Evolutionary conservation across 805 yeast species (phyloP).

Genomic region (Pichia manshurica): DNA sequence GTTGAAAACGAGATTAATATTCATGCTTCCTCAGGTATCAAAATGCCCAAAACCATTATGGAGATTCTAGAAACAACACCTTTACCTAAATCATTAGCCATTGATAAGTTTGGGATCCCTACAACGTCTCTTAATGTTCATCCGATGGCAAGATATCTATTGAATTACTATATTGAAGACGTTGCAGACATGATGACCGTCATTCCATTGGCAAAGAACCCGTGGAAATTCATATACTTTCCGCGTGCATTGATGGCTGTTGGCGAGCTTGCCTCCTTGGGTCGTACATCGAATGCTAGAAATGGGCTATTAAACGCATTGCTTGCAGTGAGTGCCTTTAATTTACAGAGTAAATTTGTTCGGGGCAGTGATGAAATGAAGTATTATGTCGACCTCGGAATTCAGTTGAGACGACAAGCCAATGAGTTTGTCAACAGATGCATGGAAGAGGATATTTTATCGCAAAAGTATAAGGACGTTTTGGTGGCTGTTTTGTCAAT

Average conservation of each 20-base stretch:
- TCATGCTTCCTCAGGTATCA: conserved; percentile 32
- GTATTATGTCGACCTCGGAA: conserved; percentile 66
- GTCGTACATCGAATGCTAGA: conserved; percentile 68
- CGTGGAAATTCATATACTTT: conserved; percentile 83
- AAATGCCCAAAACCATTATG: conserved; percentile 53
- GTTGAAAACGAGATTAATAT: conserved; percentile 28
- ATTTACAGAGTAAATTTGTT: conserved; percentile 65
- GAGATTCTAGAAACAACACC: conserved; percentile 39
- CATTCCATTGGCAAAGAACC: conserved; percentile 64
- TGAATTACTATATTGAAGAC: conserved; percentile 65
- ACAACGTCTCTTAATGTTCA: conserved; percentile 56
- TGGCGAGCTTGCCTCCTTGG: conserved; percentile 73
- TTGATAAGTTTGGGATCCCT: conserved; percentile 42
- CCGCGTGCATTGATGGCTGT: conserved; percentile 78
- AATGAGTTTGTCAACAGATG: conserved; percentile 59
- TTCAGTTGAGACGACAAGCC: conserved; percentile 70
- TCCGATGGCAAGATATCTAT: conserved; percentile 65
- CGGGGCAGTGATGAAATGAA: conserved; percentile 64
- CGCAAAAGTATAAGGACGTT: conserved; percentile 76
- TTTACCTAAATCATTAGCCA: conserved; percentile 39
- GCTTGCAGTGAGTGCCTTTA: conserved; percentile 76
- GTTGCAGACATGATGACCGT: conserved; percentile 75
- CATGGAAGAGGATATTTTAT: conserved; percentile 43
- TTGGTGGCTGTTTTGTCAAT: conserved; percentile 76
- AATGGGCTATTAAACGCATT: conserved; percentile 74